Base-by-base conservation (phyloP, 345 rosid genomes). In the Hypericum androsaemum region DNA sequence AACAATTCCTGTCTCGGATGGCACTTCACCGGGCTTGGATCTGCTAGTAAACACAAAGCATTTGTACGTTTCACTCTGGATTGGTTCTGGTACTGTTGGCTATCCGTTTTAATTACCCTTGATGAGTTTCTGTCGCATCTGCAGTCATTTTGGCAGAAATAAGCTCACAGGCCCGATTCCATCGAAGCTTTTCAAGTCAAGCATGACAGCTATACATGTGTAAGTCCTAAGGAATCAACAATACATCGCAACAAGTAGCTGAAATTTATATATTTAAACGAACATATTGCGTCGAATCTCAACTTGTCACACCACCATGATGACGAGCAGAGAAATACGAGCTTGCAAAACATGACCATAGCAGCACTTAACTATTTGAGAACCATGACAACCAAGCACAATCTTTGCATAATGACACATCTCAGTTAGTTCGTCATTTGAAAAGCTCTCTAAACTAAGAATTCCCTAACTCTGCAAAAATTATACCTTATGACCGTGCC, bases 81-180 rank as follows among this genome's bases (percentile, higher is more conserved):
- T 54, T 11, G 41, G n/a, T 17, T 4, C 1, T 6, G 37, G 42
- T 5, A 11, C n/a, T 22, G 59, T 43, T 28, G 41, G 10, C 13
- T 43, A 7, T 14, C 52, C 11, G 41, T 50, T 12, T 12, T 37
- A 8, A 38, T 60, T 37, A 45, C 32, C 16, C 35, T 11, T 22
- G 15, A 12, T 41, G 10, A 7, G 32, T 22, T 22, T 22, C 32
- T 22, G 32, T 22, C 32, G 4, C 32, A 22, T 4, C 37, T 12
- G 57, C 64, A 88, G 99, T 58, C 97, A 94, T 72, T 47, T 85
- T 50, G 99, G 94, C 52, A 49, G 61, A 50, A 94, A 94, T 65
- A 64, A 55, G 60, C 87, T 94, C 43, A 68, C 86, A 0, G 97
- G 92, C 28, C 8, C n/a, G 3, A 67, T 94, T 61, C 87, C 99